Conservation (phyloP, 768 basidiomycete genomes). For the Peribolospora baueri region DNA sequence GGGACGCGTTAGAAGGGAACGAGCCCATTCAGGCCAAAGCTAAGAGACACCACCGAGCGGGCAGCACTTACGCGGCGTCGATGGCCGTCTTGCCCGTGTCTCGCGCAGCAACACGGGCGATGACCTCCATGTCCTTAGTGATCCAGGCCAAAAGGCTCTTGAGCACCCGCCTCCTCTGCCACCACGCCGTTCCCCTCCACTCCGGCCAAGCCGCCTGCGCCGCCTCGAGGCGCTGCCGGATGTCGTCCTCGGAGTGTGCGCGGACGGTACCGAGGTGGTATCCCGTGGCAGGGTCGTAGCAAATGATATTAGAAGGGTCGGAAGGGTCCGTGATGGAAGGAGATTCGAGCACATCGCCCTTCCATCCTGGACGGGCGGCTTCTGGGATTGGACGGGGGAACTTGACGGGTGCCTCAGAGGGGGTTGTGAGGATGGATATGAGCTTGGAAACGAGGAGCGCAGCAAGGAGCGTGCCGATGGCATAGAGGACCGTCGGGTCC, state of each 20-base stretch:
- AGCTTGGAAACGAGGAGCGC: no score
- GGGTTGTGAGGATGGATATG: no score
- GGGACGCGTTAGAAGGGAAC: background rate
- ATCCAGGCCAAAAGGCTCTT: slow-evolving; percentile 77
- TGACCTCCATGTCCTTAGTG: slow-evolving; percentile 64
- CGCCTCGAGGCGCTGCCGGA: slow-evolving; percentile 39
- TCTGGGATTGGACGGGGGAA: background rate
- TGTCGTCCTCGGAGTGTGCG: slow-evolving; percentile 49
- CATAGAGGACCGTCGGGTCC: no score
- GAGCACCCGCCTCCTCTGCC: slow-evolving; percentile 55
- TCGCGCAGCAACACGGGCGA: slow-evolving; percentile 65
- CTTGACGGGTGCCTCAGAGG: no score
- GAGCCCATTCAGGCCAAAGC: background rate
- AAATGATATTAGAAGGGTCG: slow-evolving; percentile 44
- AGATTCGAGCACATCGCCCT: slow-evolving; percentile 7
- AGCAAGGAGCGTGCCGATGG: no score
- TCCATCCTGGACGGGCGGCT: slow-evolving; percentile 13
- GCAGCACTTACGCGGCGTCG: background rate
- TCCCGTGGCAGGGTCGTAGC: slow-evolving; percentile 73
- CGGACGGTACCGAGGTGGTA: slow-evolving; percentile 53
- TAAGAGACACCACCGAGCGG: slow-evolving; percentile 27
- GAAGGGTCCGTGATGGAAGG: slow-evolving; percentile 24
- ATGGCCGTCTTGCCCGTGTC: slow-evolving; percentile 71
- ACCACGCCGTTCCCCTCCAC: slow-evolving; percentile 57
- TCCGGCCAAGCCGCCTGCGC: slow-evolving; percentile 41